Percentiles rank a stretch among this genome's conserved stretches.
These are phyloP conservation scores for Rhynchospora pubera DNA, from an alignment of 176 grass and related monocot genomes.

Conservation along the genomic window DNA sequence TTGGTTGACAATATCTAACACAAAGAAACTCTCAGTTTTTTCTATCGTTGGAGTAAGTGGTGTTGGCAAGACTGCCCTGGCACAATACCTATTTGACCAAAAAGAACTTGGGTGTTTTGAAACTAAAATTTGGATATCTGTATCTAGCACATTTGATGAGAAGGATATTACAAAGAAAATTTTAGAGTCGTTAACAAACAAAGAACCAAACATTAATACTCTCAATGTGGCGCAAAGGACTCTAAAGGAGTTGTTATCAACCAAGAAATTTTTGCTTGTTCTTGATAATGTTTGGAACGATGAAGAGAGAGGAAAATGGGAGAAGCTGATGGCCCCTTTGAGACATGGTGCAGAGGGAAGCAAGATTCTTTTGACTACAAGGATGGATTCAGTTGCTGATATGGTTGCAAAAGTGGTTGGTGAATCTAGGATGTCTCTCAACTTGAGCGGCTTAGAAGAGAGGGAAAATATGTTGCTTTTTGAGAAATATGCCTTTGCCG, in stretches of 20 bases:
- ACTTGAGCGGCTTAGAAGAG: constrained; percentile 23
- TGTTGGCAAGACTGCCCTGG: constrained; percentile 39
- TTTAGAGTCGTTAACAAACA: constrained; percentile 6
- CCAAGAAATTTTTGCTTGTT: constrained; percentile 40
- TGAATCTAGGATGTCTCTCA: constrained; percentile 13
- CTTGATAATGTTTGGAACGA: constrained; percentile 51
- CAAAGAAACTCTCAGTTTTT: constrained; percentile 14
- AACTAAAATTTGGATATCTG: constrained; percentile 33
- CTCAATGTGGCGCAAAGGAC: constrained; percentile 17
- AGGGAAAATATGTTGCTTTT: constrained; percentile 36
- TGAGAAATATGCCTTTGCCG: constrained; percentile 26
- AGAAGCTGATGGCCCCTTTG: constrained; percentile 23
- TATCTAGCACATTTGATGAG: constrained; percentile 4
- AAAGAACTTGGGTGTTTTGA: constrained; percentile 17
- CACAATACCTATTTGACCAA: constrained; percentile 13
- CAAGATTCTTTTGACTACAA: constrained; percentile 36
- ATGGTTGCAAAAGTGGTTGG: constrained; percentile 17
- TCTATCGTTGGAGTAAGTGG: constrained; percentile 32
- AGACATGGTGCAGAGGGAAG: constrained; percentile 16
- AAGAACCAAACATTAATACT: not conserved
- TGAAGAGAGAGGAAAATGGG: constrained; percentile 9
- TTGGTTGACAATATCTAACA: not conserved
- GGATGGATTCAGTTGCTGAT: constrained; percentile 30
- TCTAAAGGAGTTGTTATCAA: constrained; percentile 2
- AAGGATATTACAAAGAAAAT: constrained; percentile 31